Conservation (phyloP, 441 rosid species). For the Eruca vesicaria region DNA sequence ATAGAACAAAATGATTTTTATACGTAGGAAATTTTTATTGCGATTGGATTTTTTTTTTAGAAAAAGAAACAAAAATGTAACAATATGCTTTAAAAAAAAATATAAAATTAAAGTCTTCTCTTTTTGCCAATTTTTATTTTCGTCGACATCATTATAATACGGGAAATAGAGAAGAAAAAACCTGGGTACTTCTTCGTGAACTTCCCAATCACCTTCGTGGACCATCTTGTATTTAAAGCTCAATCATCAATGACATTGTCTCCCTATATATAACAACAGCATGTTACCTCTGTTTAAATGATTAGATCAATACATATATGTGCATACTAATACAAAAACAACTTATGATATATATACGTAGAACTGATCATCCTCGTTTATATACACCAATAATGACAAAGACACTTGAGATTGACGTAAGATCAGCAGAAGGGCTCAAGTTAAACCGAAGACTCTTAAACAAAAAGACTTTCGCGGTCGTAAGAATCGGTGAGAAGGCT, state of each 20-base stretch:
- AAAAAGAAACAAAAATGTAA: too few relatives aligned
- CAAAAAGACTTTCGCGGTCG: slow-evolving; percentile 41
- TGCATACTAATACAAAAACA: neutral
- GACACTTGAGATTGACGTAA: slow-evolving; percentile 47
- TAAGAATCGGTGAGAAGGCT: slow-evolving; percentile 26
- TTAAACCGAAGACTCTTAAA: slow-evolving; percentile 42
- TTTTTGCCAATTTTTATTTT: too few relatives aligned
- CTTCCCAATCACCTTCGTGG: slow-evolving; percentile 11
- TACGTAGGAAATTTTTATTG: too few relatives aligned
- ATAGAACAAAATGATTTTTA: too few relatives aligned
- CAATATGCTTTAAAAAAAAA: too few relatives aligned
- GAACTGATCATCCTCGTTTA: neutral
- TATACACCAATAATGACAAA: slow-evolving; percentile 19
- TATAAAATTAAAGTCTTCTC: too few relatives aligned
- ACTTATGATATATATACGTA: neutral
- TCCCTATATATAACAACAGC: neutral
- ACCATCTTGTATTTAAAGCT: neutral
- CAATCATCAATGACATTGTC: neutral
- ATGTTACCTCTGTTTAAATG: neutral
- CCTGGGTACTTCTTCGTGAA: neutral
- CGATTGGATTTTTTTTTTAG: too few relatives aligned
- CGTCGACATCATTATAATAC: neutral
- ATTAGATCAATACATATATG: slow-evolving; percentile 1
- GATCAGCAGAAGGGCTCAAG: slow-evolving; percentile 60
- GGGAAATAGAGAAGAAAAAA: slow-evolving; percentile 4